Conservation (phyloP, 2,329 filamentous ascomycete species). For the Botryotinia calthae region DNA sequence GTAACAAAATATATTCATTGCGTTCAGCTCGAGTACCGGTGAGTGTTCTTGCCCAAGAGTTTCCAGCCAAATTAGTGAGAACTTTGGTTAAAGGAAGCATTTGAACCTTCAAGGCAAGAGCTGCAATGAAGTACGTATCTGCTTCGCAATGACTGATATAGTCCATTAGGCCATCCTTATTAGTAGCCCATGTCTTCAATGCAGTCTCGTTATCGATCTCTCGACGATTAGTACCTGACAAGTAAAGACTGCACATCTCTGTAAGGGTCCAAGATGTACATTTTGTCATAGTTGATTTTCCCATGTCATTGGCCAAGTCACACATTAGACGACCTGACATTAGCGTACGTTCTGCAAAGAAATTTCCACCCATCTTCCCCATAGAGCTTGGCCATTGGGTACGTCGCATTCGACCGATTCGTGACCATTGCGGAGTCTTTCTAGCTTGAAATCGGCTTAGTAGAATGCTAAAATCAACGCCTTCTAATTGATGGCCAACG, state of each 20-base stretch:
- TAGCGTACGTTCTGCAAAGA: conserved; percentile 89
- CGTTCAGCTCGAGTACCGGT: conserved; percentile 95
- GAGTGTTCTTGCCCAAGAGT: conserved; percentile 95
- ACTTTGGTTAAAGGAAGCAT: conserved; percentile 93
- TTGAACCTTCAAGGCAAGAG: conserved; percentile 83
- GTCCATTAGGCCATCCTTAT: conserved; percentile 83
- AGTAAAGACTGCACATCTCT: conserved; percentile 93
- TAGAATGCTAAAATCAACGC: conserved; percentile 90
- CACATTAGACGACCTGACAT: conserved; percentile 87
- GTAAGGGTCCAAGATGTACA: conserved; percentile 98
- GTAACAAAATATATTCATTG: conserved; percentile 98
- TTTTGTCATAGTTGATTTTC: conserved; percentile 94
- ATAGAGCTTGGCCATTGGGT: conserved; percentile 84
- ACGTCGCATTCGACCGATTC: conserved; percentile 82
- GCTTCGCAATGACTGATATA: conserved; percentile 92
- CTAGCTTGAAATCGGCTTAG: conserved; percentile 83
- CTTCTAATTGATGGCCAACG: conserved; percentile 92
- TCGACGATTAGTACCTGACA: conserved; percentile 62
- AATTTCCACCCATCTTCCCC: conserved; percentile 80
- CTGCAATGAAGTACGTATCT: conserved; percentile 94
- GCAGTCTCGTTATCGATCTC: conserved; percentile 88
- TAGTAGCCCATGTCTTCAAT: conserved; percentile 80
- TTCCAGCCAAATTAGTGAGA: conserved; percentile 92
- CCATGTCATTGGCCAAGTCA: conserved; percentile 92
- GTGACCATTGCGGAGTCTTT: conserved; percentile 92